A percentile compares a stretch with the other conserved stretches of the same genome.
These are phyloP conservation scores for Pinus taeda DNA, from an alignment of 75 land plant genomes.

Conservation along the genomic window DNA sequence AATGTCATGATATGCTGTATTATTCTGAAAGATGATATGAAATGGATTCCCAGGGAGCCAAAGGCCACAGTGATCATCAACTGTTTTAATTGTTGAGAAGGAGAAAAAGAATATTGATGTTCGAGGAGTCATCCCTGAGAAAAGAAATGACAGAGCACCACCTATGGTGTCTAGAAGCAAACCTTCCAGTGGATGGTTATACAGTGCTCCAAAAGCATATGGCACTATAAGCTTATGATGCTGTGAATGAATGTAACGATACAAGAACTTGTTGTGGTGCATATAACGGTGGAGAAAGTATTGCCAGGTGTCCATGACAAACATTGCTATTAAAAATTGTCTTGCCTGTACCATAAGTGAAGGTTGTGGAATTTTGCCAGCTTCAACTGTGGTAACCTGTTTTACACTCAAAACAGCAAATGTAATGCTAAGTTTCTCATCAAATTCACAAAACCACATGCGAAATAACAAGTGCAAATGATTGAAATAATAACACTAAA, in stretches of 20 bases:
- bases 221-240: slow-evolving; percentile 45
- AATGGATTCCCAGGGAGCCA: slow-evolving; percentile 47
- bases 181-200: slow-evolving; percentile 43
- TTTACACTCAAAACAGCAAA: no score
- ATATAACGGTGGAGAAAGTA: slow-evolving; percentile 73
- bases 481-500: no score
- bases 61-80: slow-evolving; percentile 49
- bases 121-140: slow-evolving; percentile 47
- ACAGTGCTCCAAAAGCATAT: slow-evolving; percentile 44
- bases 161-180: slow-evolving; percentile 40
- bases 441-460: no score
- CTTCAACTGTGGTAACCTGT: no score
- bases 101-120: slow-evolving; percentile 47
- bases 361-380: background rate
- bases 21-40: slow-evolving; percentile 34
- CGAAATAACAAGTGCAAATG: no score
- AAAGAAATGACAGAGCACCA: slow-evolving; percentile 34
- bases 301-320: slow-evolving; percentile 80
- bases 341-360: slow-evolving; percentile 17
- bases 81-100: slow-evolving; percentile 39
- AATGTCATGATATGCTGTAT: slow-evolving; percentile 48
- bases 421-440: no score
- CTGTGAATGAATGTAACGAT: slow-evolving; percentile 33
- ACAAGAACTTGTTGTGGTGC: slow-evolving; percentile 48
- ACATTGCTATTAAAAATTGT: slow-evolving; percentile 47